A percentile compares a stretch with the other conserved stretches of the same genome.
These are phyloP conservation scores for Monosporascus sp. DNA, from an alignment of 2,329 filamentous ascomycete species.

Conservation along the genomic window DNA sequence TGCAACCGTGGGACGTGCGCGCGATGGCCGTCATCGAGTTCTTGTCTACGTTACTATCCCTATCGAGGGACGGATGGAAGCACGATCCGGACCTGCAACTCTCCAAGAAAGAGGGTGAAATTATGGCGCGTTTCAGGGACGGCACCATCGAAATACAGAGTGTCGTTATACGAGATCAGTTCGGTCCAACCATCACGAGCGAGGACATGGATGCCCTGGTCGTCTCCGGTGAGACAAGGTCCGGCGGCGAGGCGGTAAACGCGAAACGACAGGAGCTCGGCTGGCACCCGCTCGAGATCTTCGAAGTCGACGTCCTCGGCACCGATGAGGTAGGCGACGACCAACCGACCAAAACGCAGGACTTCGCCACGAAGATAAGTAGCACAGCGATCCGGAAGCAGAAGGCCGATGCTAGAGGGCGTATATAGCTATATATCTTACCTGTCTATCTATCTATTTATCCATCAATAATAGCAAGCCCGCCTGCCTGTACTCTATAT, in stretches of 20 bases:
- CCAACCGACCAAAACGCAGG: constrained; percentile 37
- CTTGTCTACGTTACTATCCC: constrained; percentile 55
- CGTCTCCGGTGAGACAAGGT: constrained; percentile 80
- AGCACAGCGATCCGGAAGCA: constrained; percentile 73
- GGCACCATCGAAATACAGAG: constrained; percentile 64
- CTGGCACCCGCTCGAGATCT: constrained; percentile 71
- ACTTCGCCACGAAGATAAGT: constrained; percentile 81
- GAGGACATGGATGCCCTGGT: constrained; percentile 73
- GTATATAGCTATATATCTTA: constrained; percentile 3
- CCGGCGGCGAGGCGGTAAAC: constrained; percentile 82
- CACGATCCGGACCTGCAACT: constrained; percentile 32
- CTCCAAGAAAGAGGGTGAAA: constrained; percentile 34
- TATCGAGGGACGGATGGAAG: constrained; percentile 38
- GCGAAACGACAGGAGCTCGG: constrained; percentile 69
- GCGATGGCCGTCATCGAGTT: constrained; percentile 67
- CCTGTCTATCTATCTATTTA: not conserved
- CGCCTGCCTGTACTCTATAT: no score
- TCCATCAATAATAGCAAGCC: not conserved
- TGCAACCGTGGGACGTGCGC: constrained; percentile 76
- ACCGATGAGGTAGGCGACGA: constrained; percentile 48
- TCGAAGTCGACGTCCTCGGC: constrained; percentile 85
- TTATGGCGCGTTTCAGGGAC: constrained; percentile 53
- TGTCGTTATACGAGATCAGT: constrained; percentile 81
- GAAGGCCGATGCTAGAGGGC: constrained; percentile 21
- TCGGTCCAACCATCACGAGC: constrained; percentile 84